These are phyloP conservation scores for Coriaria nepalensis DNA, from an alignment of 306 rosid genomes.

Conservation along the genomic window DNA sequence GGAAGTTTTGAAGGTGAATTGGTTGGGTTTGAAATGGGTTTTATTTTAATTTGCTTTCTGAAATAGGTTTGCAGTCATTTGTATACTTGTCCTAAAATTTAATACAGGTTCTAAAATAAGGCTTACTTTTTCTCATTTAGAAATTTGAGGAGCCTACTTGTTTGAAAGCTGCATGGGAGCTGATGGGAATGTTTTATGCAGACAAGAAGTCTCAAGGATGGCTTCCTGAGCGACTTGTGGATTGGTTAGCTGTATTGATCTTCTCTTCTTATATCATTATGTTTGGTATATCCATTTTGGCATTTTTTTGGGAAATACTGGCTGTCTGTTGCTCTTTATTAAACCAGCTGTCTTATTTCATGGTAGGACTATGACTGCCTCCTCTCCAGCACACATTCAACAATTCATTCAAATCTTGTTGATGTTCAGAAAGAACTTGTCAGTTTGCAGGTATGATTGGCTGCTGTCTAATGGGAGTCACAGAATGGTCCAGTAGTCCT, in stretches of 20 bases:
- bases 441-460: slow-evolving; percentile 49
- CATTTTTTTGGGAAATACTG: neutral
- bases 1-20: slow-evolving; percentile 44
- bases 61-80: too few relatives aligned
- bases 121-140: slow-evolving; percentile 22
- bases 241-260: slow-evolving; percentile 93
- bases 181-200: slow-evolving; percentile 79
- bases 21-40: neutral
- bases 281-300: slow-evolving; percentile 2
- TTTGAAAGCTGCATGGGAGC: slow-evolving; percentile 92
- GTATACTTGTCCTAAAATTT: too few relatives aligned
- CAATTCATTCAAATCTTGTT: slow-evolving; percentile 56
- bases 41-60: neutral
- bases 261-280: slow-evolving; percentile 8
- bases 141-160: slow-evolving; percentile 56
- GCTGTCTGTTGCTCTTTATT: slow-evolving; percentile 2
- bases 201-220: slow-evolving; percentile 83
- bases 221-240: slow-evolving; percentile 84
- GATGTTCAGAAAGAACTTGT: slow-evolving; percentile 57
- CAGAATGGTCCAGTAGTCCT: too few relatives aligned
- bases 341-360: slow-evolving; percentile 13
- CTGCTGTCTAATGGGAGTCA: neutral
- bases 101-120: too few relatives aligned
- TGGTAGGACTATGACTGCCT: slow-evolving; percentile 75
- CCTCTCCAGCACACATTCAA: slow-evolving; percentile 53